phyloP scores from a whole-genome alignment of 352 stramenopile species.

The Elongisporangium senticosum region DNA sequence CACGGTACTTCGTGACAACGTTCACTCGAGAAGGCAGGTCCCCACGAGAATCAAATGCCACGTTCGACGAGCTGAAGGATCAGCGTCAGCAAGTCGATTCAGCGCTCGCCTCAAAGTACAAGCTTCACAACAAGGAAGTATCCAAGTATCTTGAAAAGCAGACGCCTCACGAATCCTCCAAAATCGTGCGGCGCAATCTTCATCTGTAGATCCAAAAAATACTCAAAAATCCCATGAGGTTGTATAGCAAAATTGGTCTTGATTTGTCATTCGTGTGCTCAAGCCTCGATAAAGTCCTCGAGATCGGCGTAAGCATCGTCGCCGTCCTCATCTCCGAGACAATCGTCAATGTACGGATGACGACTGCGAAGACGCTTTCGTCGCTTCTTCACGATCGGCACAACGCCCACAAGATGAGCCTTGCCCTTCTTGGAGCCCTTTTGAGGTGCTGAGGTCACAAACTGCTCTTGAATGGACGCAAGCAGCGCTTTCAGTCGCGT shows the following conservation, averaged over 20 bases:
- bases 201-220: slow-evolving; percentile 17
- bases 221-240: not conserved
- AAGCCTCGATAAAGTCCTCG: slow-evolving; percentile 66
- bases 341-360: slow-evolving; percentile 73
- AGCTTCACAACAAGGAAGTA: slow-evolving; percentile 42
- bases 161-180: slow-evolving; percentile 14
- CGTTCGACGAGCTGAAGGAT: slow-evolving; percentile 28
- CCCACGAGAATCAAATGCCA: slow-evolving; percentile 7
- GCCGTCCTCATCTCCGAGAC: slow-evolving; percentile 63
- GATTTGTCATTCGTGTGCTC: not conserved
- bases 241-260: not conserved
- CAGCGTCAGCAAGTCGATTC: slow-evolving; percentile 23
- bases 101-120: slow-evolving; percentile 32
- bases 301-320: slow-evolving; percentile 64
- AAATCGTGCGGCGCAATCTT: slow-evolving; percentile 30
- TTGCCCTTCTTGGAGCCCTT: slow-evolving; percentile 16
- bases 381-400: slow-evolving; percentile 51
- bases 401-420: slow-evolving; percentile 37
- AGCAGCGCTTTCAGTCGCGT: slow-evolving; percentile 28
- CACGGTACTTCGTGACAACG: slow-evolving; percentile 31
- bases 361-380: slow-evolving; percentile 53
- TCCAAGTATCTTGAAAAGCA: slow-evolving; percentile 40
- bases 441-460: slow-evolving; percentile 15
- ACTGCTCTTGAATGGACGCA: slow-evolving; percentile 29
- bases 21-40: slow-evolving; percentile 21